Base-by-base conservation (phyloP, 2,329 filamentous ascomycete genomes). In the Trichocomaceae sp. region DNA sequence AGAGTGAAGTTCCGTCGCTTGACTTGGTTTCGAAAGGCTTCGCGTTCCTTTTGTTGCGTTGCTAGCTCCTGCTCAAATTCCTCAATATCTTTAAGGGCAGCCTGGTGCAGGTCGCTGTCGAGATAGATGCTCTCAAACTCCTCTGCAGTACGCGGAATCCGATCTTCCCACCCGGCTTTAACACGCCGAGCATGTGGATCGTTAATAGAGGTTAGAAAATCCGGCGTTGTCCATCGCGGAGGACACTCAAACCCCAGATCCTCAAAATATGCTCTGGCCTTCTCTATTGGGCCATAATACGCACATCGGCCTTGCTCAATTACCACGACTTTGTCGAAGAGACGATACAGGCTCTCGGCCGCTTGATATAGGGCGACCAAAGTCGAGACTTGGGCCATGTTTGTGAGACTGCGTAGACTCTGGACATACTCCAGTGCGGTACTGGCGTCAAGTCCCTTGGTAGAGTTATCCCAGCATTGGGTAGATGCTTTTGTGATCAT, bases 381-480 rank as follows among this genome's bases (percentile, higher is more conserved):
- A 1, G 83, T 83, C 0, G 85, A 80, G 0, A 80, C 80, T 13
- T 79, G 73, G 1, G 80, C 77, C 60, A 88, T 78, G 59, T 88
- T 83, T 0, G 85, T 84, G 0, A 84, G 74, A 17, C 83, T 76
- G 15, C 86, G 77, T 26, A 91, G 71, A 13, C 83, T 81, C 60
- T 85, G 79, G 5, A 87, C 84, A 58, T 90, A 91, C 62, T 88
- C 85, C 39, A 89, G 70, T 0, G 87, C 87, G 0, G 85, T 90
- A 7, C 83, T 83, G 0, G 84, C 83, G 67, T 91, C 88, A 0
- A 92, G 76, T 10, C 88, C 88, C 50, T 81, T 78, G 0, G 87
- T 91, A 22, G 79, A 84, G 60, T 89, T 89, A 57, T 87, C 89
- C 88, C 88, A 93, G 57, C 84, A 86, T 66, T 88, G 84, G 1